These are phyloP conservation scores for Colletotrichum australisinense DNA, from an alignment of 2,329 filamentous ascomycete genomes.

Conservation along the genomic window DNA sequence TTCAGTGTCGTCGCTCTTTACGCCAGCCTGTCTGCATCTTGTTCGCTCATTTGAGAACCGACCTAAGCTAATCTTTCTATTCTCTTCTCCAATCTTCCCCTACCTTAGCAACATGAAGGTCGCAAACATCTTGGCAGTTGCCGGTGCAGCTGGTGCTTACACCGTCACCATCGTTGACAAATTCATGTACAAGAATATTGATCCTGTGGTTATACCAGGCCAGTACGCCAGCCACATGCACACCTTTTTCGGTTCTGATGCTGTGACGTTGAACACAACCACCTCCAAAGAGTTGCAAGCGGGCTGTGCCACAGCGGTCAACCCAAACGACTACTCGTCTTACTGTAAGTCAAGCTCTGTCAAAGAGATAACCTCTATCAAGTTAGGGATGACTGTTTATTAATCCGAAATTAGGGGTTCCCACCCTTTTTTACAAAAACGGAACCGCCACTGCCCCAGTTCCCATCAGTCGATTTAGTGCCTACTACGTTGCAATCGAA, in stretches of 20 bases:
- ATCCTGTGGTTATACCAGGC: conserved; percentile 46
- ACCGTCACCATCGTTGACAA: conserved; percentile 37
- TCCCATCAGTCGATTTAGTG: conserved; percentile 52
- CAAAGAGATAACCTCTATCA: background rate
- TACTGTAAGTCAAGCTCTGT: conserved; percentile 48
- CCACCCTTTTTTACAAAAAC: conserved; percentile 51
- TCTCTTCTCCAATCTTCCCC: too few species aligned
- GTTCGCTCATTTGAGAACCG: too few species aligned
- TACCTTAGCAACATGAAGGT: too few species aligned
- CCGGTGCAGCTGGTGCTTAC: conserved; percentile 37
- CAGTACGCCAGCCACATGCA: conserved; percentile 48
- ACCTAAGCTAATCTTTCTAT: too few species aligned
- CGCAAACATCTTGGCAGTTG: background rate
- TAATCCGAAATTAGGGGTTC: conserved; percentile 43
- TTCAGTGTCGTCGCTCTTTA: too few species aligned
- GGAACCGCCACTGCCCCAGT: conserved; percentile 46
- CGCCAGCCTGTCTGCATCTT: too few species aligned
- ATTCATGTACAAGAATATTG: conserved; percentile 48
- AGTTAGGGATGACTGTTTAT: background rate
- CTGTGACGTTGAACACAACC: conserved; percentile 43
- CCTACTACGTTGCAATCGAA: conserved; percentile 57
- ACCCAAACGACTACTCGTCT: conserved; percentile 58
- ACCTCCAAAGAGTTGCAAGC: conserved; percentile 46
- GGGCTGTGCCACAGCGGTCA: conserved; percentile 57
- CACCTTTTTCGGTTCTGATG: conserved; percentile 50